Base-by-base conservation (phyloP, 352 stramenopile species). In the Globisporangium cystogenes region DNA sequence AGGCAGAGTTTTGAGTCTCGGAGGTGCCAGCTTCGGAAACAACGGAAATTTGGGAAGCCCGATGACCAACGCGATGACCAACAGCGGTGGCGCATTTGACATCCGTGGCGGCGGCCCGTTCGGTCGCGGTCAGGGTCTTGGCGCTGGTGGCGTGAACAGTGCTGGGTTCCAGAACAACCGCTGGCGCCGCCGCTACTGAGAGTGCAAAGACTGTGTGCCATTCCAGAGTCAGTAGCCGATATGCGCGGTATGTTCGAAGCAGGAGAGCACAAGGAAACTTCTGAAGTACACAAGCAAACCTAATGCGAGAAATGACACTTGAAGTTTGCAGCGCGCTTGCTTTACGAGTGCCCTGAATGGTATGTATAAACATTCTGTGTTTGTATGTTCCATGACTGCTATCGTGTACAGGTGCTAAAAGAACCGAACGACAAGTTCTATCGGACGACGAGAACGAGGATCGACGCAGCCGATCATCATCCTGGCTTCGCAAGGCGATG, bases 121-220 rank as follows among this genome's bases (percentile, higher is more conserved):
- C 36, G 36, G 36, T n/a, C n/a, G n/a, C 7, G 36, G 36, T 20
- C 14, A 41, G 5, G 36, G 36, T 20, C 16, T 41, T 15, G 36
- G 36, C 14, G 36, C 14, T 16, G 15, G 15, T 31, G 14, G 21
- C 43, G 18, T 11, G 21, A 21, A 21, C 27, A 24, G 33, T 2
- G 33, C 6, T 10, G 46, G 46, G 18, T n/a, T 51, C 20, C 10
- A 20, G n/a, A 51, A 42, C 43, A 36, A 47, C 12, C 48, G 48
- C 36, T 54, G 48, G 48, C 51, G 31, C 16, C 53, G 39, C 29
- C 57, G 49, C 45, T 18, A 39, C 33, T 39, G 33, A 39, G 12
- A 39, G 26, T 5, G n/a, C 11, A 18, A 11, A 18, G 14, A 18
- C 12, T 5, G 12, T 39, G 14, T 39, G 33, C 33, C 5, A n/a